A percentile compares a stretch with the other conserved stretches of the same genome.
phyloP scores from a whole-genome alignment of 257 asterid species.

The Nyctanthes arbortristis region DNA sequence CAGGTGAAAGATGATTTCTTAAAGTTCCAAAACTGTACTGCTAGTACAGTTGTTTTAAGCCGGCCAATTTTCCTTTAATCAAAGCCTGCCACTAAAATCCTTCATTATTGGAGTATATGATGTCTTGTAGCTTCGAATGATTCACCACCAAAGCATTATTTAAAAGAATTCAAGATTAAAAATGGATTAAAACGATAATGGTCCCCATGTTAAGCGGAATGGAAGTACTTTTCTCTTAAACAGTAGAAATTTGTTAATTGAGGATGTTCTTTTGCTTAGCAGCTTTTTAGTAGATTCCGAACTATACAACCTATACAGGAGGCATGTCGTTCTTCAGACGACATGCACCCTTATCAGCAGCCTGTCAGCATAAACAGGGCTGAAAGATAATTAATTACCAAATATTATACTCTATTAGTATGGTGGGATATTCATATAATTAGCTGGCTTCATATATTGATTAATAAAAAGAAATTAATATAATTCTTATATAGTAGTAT shows the following conservation, averaged over 20 bases:
- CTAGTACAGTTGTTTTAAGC: background rate
- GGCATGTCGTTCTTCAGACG: constrained; percentile 66
- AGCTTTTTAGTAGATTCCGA: constrained; percentile 31
- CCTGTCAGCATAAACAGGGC: constrained; percentile 33
- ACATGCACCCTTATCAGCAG: constrained; percentile 69
- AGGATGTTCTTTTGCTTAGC: constrained; percentile 9
- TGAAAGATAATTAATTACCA: background rate
- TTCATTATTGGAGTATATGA: constrained; percentile 3
- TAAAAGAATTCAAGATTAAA: constrained; percentile 3
- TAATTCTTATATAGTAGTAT: background rate
- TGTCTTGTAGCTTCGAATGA: constrained; percentile 31
- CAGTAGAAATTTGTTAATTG: background rate
- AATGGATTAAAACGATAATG: constrained; percentile 22
- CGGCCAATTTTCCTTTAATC: constrained; percentile 5
- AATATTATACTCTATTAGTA: too few species aligned
- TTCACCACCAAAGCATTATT: constrained; percentile 27
- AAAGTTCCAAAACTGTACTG: background rate
- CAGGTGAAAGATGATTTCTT: background rate
- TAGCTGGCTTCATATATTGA: background rate
- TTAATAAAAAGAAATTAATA: background rate
- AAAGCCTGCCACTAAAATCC: constrained; percentile 8
- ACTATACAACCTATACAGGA: constrained; percentile 52
- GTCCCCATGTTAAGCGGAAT: constrained; percentile 36
- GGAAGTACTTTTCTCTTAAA: background rate
- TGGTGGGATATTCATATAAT: constrained; percentile 9